Evolutionary conservation across 129 eudicot genomes (phyloP).

Genomic region (Dittrichia graveolens): DNA sequence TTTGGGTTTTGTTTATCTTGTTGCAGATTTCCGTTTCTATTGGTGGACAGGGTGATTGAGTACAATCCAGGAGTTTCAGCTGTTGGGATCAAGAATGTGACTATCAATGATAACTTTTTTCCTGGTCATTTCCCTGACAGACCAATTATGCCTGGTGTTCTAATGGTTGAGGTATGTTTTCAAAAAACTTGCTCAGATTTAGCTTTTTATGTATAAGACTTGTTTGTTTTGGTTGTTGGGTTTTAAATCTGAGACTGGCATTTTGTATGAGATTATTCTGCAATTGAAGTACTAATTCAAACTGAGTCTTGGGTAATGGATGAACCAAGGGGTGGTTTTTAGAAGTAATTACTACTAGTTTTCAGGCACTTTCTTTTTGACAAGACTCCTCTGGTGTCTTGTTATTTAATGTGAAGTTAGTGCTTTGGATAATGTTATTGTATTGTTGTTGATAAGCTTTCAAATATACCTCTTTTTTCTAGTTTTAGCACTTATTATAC

Average conservation of each 20-base stretch:
- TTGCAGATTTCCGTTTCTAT: conserved; percentile 85
- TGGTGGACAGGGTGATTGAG: conserved; percentile 96
- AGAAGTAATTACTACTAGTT: neutral
- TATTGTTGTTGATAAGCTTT: too few relatives aligned
- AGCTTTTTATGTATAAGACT: neutral
- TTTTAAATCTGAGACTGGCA: neutral
- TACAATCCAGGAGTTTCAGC: conserved; percentile 90
- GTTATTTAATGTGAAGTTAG: too few relatives aligned
- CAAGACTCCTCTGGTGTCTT: too few relatives aligned
- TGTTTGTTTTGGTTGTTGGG: neutral
- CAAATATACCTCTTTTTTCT: too few relatives aligned
- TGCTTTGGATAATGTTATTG: conserved; percentile 1
- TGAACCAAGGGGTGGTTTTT: neutral
- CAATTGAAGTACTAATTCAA: conserved; percentile 2
- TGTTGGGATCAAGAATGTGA: conserved; percentile 95
- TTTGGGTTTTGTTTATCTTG: conserved; percentile 9
- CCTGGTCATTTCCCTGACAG: conserved; percentile 99
- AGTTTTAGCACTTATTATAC: neutral
- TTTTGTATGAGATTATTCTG: neutral
- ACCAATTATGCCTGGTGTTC: conserved; percentile 99
- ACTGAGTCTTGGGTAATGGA: neutral
- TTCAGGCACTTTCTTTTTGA: neutral
- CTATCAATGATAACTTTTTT: conserved; percentile 91
- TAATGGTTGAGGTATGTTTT: conserved; percentile 87
- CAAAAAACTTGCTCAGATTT: neutral